phyloP scores from a whole-genome alignment of 1,284 basidiomycete species.

The Ganoderma lingzhi region DNA sequence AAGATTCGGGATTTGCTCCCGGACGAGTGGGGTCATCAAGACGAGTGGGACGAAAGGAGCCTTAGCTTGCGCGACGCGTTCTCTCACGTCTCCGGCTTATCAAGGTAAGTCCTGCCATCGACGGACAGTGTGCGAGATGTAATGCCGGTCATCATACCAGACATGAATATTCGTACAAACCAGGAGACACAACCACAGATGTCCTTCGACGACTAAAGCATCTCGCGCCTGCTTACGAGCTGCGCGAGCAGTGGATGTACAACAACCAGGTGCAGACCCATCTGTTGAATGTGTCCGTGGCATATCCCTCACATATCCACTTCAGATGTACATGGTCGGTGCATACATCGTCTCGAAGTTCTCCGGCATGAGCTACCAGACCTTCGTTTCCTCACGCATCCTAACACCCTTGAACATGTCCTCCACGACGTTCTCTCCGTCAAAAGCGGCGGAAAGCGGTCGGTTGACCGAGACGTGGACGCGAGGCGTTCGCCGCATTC shows the following conservation, averaged over 20 bases:
- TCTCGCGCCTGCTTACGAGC: conserved; percentile 41
- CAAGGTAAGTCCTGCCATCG: conserved; percentile 31
- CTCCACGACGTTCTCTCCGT: conserved; percentile 45
- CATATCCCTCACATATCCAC: not conserved
- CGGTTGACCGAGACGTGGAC: conserved; percentile 45
- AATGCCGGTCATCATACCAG: conserved; percentile 10
- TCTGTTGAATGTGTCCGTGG: not conserved
- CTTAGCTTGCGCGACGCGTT: conserved; percentile 49
- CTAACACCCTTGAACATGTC: conserved; percentile 45
- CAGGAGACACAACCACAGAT: conserved; percentile 38
- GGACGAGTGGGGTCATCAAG: conserved; percentile 47
- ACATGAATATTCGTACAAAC: conserved; percentile 46
- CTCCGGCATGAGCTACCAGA: conserved; percentile 40
- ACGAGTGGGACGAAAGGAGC: conserved; percentile 45
- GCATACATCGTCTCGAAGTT: conserved; percentile 46
- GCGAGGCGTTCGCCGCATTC: conserved; percentile 36
- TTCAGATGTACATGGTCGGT: conserved; percentile 31
- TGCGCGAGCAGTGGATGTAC: conserved; percentile 51
- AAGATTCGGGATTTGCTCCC: conserved; percentile 50
- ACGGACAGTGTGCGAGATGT: not conserved
- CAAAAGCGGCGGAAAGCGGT: conserved; percentile 42
- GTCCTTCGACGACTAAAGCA: conserved; percentile 30
- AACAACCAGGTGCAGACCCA: conserved; percentile 48
- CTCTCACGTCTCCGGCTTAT: conserved; percentile 36
- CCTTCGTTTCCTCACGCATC: conserved; percentile 41